These are phyloP conservation scores for Wickerhamomyces sydowiorum DNA, from an alignment of 805 yeast genomes.

Conservation along the genomic window DNA sequence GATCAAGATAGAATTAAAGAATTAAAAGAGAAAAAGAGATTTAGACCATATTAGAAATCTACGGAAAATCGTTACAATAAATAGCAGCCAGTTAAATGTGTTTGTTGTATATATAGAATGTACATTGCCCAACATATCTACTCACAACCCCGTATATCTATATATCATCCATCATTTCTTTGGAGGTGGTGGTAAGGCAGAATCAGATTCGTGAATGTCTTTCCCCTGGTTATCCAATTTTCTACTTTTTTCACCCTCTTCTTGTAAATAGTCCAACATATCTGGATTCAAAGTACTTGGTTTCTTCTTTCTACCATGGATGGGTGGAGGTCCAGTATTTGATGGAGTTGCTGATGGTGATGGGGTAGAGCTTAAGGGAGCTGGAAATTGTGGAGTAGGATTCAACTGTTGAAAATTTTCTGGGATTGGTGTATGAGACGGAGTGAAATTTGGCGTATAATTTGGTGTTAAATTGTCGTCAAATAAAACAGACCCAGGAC, in stretches of 20 bases:
- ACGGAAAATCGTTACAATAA: not conserved
- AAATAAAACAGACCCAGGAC: slow-evolving; percentile 35
- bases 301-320: slow-evolving; percentile 22
- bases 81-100: too few relatives aligned
- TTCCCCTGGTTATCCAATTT: slow-evolving; percentile 29
- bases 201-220: slow-evolving; percentile 11
- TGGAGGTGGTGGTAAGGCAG: slow-evolving; percentile 31
- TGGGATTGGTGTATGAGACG: not conserved
- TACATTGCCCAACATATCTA: too few relatives aligned
- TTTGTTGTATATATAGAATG: too few relatives aligned
- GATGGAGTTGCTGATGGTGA: not conserved
- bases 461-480: slow-evolving; percentile 21
- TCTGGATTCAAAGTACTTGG: slow-evolving; percentile 17
- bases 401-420: slow-evolving; percentile 7
- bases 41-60: slow-evolving; percentile 65
- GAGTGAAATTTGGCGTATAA: slow-evolving; percentile 5
- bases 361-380: not conserved
- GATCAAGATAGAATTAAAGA: slow-evolving; percentile 82
- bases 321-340: slow-evolving; percentile 19
- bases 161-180: too few relatives aligned
- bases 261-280: slow-evolving; percentile 33
- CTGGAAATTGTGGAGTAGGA: not conserved
- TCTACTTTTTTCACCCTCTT: slow-evolving; percentile 35
- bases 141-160: too few relatives aligned
- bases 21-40: slow-evolving; percentile 76